Evolutionary conservation across 768 basidiomycete genomes (phyloP), one percentile per base, ranked within the genome.

Genomic region (Mycena kentingensis): DNA sequence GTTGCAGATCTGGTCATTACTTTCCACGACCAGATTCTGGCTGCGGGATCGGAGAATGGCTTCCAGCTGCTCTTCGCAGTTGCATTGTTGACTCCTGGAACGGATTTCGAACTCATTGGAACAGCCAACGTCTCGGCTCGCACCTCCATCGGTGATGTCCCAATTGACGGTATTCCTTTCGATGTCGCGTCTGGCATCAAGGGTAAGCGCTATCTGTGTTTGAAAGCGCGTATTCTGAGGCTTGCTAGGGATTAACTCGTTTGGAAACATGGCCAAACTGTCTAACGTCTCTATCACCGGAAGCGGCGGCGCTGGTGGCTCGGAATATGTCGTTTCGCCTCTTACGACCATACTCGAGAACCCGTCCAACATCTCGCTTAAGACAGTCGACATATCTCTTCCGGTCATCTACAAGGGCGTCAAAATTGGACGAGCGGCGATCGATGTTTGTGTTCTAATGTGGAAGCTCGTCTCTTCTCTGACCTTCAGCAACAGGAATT

Each of bases 291-390:
- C 74, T 4, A 80, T 88, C 27, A 70, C 74, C 18, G 87, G 85
- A 22, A 86, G 86, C 59, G 86, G 87, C 31, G 84, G 84, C 35
- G 70, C 66, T 45, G 80, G 78, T n/a, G 84, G 84, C 5, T 72
- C 72, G 54, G 70, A 86, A 65, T 89, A 74, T 60, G 75, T 88
- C 36, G 67, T 77, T 26, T 63, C 81, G 3, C 84, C 82, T 2
- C 65, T 87, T n/a, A 81, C 77, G 1, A 77, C 84, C 18, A 74
- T 67, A 13, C 69, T 88, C 39, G 64, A 82, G 21, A 88, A 89
- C 54, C 87, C 85, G 6, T 87, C 85, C 5, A 86, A 87, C 60
- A 65, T 88, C 28, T 82, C 84, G 4, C 71, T 90, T 27, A 65
- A 76, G 48, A 87, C 86, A 10, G 74, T 77, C 49, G 73, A 77